Percentiles rank a stretch among this genome's conserved stretches.
These are phyloP conservation scores for Kuraishia ogatae DNA, from an alignment of 805 yeast species.

Conservation along the genomic window DNA sequence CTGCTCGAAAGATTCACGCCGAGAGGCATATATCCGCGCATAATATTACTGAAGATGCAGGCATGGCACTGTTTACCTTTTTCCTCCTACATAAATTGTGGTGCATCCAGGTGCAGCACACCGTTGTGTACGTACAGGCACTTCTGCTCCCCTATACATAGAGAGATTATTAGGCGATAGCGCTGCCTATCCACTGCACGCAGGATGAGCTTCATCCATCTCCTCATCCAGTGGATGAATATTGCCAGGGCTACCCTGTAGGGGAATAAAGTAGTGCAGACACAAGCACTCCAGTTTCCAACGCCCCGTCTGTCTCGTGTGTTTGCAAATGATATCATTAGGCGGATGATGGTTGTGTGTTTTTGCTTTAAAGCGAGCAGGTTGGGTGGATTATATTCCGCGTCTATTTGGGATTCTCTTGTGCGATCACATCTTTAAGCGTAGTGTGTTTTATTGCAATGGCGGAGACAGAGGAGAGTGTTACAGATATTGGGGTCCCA, in stretches of 20 bases:
- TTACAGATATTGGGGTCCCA: not conserved
- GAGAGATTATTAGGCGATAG: too few relatives aligned
- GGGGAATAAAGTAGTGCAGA: too few relatives aligned
- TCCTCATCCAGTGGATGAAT: too few relatives aligned
- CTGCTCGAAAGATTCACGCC: too few relatives aligned
- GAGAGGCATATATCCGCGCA: not conserved
- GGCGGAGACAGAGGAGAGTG: not conserved
- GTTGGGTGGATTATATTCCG: too few relatives aligned
- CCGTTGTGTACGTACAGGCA: not conserved
- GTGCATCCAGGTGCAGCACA: not conserved
- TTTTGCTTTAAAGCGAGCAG: too few relatives aligned
- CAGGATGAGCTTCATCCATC: not conserved
- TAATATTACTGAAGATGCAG: too few relatives aligned
- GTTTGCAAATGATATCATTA: not conserved
- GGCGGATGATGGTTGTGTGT: too few relatives aligned
- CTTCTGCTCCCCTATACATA: not conserved
- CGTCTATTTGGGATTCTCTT: too few relatives aligned
- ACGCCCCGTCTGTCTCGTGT: not conserved
- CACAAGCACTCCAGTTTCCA: too few relatives aligned
- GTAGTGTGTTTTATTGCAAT: not conserved
- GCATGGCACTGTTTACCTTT: not conserved
- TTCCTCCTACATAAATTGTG: not conserved
- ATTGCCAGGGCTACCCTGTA: too few relatives aligned
- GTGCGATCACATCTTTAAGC: too few relatives aligned
- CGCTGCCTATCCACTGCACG: not conserved